Base-by-base conservation (phyloP, 345 rosid species). In the Ricinus communis region DNA sequence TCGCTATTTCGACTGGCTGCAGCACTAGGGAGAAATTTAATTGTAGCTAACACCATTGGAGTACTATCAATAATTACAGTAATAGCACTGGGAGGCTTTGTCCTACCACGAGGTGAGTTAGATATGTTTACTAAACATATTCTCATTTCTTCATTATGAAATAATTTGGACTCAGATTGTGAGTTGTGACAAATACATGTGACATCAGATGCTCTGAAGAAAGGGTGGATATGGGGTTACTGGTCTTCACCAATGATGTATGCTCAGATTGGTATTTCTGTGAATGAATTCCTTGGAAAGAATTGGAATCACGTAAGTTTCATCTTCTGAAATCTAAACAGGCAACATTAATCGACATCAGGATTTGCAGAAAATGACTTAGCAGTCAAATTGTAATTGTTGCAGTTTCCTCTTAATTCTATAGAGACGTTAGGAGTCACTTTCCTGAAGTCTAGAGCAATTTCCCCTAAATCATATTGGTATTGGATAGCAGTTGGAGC, bases 401-500 rank as follows among this genome's bases (percentile, higher is more conserved):
- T 74, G 54, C 71, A 93, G 98, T 68, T 79, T 82, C 86, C 82
- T 66, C 76, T 80, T 18, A 76, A 84, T 67, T 85, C 91, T 33
- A 83, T 78, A 9, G 88, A 88, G 41, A 53, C 97, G 70, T 67
- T 94, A 69, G 98, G 98, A 69, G 88, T 88, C 69, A 14, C 19
- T 31, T 57, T 90, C 80, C 55, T 94, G 77, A 87, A 83, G 82
- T 79, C 90, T 38, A 88, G 93, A 0, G 93, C 90, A 27, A 47
- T 91, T 71, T 88, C 88, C 72, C 81, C 93, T 1, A 82, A 87
- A 58, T 87, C 97, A 40, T 76, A 72, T 71, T 91, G 97, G 96
- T 91, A 94, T 73, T 94, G 98, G 97, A 85, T 91, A 27, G 97
- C 90, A 66, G 77, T 82, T 18, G 95, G 88, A 53, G 94, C 91